Conservation (phyloP, 2,329 filamentous ascomycete genomes). For the Ceratocystiopsis sp. region DNA sequence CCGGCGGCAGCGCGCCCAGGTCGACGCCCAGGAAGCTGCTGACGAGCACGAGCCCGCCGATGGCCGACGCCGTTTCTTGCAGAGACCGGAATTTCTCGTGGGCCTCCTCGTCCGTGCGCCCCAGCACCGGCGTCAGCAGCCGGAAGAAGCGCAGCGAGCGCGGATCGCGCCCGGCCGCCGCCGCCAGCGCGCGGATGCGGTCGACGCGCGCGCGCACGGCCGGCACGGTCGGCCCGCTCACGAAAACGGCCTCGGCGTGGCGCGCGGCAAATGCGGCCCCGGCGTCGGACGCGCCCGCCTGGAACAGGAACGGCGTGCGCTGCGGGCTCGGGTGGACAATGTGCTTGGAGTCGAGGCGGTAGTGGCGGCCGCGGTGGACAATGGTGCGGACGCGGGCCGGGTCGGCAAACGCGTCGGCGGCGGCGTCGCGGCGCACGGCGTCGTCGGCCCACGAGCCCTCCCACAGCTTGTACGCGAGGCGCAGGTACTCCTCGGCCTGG, state of each 20-base stretch:
- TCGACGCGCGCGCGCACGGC: slow-evolving; percentile 2
- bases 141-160: slow-evolving; percentile 9
- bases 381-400: slow-evolving; percentile 7
- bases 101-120: slow-evolving; percentile 9
- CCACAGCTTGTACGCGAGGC: slow-evolving; percentile 10
- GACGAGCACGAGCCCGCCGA: slow-evolving; percentile 9
- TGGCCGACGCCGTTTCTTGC: slow-evolving; percentile 7
- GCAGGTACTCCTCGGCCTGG: slow-evolving; percentile 11
- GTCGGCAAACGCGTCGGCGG: slow-evolving; percentile 2
- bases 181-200: slow-evolving; percentile 5
- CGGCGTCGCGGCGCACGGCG: slow-evolving; percentile 2
- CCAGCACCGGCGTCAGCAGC: slow-evolving; percentile 8
- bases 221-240: neutral
- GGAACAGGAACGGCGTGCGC: slow-evolving; percentile 12
- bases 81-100: slow-evolving; percentile 8
- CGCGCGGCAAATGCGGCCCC: slow-evolving; percentile 10
- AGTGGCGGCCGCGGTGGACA: slow-evolving; percentile 4
- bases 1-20: slow-evolving; percentile 10
- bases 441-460: slow-evolving; percentile 9
- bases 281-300: slow-evolving; percentile 11
- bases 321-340: slow-evolving; percentile 7
- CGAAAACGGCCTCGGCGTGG: slow-evolving; percentile 10
- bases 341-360: slow-evolving; percentile 1
- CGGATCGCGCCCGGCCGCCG: slow-evolving; percentile 7
- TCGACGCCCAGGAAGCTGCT: slow-evolving; percentile 11